phyloP scores from a whole-genome alignment of 257 asterid species.

The Craterostigma plantagineum region DNA sequence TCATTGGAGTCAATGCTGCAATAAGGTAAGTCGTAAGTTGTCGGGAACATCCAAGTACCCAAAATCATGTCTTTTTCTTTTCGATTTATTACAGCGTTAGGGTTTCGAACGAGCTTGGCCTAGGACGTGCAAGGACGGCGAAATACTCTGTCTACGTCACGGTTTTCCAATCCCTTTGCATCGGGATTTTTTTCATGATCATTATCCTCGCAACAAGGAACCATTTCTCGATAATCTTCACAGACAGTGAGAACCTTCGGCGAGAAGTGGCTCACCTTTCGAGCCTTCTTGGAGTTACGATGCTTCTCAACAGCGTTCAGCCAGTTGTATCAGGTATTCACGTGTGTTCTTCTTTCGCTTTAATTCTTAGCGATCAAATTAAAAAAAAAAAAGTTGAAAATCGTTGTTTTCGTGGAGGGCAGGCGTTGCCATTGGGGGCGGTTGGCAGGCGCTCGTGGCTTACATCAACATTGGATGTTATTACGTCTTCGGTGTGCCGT shows the following conservation, averaged over 20 bases:
- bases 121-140: background rate
- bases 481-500: conserved; percentile 1
- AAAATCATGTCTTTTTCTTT: background rate
- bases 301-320: conserved; percentile 2
- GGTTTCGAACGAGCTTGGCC: conserved; percentile 2
- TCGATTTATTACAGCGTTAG: background rate
- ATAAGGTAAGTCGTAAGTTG: conserved; percentile 65
- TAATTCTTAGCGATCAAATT: no score
- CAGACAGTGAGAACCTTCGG: background rate
- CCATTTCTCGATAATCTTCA: background rate
- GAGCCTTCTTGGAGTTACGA: background rate
- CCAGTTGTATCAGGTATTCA: background rate
- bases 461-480: background rate
- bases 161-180: background rate
- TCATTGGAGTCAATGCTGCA: conserved; percentile 79
- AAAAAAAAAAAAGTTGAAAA: no score
- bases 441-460: conserved; percentile 2
- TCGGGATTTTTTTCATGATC: background rate
- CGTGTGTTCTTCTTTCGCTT: no score
- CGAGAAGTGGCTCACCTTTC: background rate
- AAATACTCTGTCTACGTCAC: background rate
- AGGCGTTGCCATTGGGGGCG: conserved; percentile 4
- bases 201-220: background rate
- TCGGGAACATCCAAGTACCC: no score
- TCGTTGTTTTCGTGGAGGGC: background rate